Base-by-base conservation (phyloP, 176 grass and related monocot genomes). In the Avena atlantica region DNA sequence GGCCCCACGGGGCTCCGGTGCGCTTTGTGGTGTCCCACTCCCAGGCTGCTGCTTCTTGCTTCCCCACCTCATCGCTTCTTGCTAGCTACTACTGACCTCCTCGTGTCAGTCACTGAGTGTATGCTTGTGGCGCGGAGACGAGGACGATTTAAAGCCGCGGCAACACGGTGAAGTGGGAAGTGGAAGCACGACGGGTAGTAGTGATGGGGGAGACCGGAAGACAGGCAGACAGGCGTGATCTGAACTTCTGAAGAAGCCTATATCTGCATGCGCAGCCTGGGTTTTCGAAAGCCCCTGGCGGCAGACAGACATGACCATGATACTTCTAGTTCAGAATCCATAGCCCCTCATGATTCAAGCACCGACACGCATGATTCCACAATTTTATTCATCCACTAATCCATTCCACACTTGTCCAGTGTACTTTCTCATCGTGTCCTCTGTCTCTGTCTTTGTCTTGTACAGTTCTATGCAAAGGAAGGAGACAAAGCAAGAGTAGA, bases 21-120 rank as follows among this genome's bases (percentile, higher is more conserved):
- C 51, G 71, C 79, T 16, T 7, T 4, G 49, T 19, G 47, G 21
- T 49, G 73, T 76, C 14, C 14, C 12, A 49, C 48, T 76, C 14
- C 14, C 12, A 49, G 60, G 2, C 49, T 52, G 23, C 58, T 88
- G 92, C 76, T 91, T 97, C 76, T 78, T 87, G 6, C 58, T 62
- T 55, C 90, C 88, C 95, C 95, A 97, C 73, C 66, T 90, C 95
- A 97, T 97, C 69, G 83, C 45, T 29, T 2, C 11, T 31, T 40
- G 2, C 21, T 63, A 68, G 1, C 57, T 81, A 58, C 56, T 48
- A 16, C 68, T 15, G 16, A 61, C 9, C 7, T 40, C 20, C 12
- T 9, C 19, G 13, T 63, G 61, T 37, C 15, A 67, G 15, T 31
- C 16, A 52, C 25, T 6, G 20, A 13, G 23, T 4, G 79, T 9